Conservation (phyloP, 1,284 basidiomycete species). For the Vanrija humicola region DNA sequence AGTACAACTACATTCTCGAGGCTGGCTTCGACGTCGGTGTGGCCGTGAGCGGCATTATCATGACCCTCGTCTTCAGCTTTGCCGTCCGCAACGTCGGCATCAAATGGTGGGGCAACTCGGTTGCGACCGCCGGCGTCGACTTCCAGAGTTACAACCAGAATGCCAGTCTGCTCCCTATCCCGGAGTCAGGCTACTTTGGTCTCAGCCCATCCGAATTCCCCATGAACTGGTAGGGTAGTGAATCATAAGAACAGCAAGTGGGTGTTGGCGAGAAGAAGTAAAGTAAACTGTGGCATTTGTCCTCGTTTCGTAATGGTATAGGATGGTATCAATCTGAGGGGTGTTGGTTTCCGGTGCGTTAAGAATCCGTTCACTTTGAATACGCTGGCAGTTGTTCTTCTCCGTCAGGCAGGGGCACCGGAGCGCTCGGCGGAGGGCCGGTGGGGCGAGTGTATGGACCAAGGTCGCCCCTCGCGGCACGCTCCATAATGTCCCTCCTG, state of each 20-base stretch:
- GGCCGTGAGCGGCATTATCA: constrained; percentile 9
- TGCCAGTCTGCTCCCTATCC: constrained; percentile 1
- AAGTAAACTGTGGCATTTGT: too few relatives aligned
- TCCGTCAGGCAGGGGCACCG: too few relatives aligned
- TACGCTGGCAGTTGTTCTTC: too few relatives aligned
- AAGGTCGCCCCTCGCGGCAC: too few relatives aligned
- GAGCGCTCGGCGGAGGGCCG: too few relatives aligned
- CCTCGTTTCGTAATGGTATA: too few relatives aligned
- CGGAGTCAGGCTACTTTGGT: constrained; percentile 9
- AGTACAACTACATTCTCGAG: constrained; percentile 19
- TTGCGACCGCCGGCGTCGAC: constrained; percentile 1
- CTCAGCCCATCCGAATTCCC: not conserved
- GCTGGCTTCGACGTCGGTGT: constrained; percentile 8
- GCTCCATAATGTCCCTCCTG: constrained; percentile 6
- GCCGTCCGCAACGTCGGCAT: not conserved
- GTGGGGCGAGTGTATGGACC: too few relatives aligned
- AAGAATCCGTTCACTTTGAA: too few relatives aligned
- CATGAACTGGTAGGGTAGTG: not conserved
- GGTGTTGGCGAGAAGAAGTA: too few relatives aligned
- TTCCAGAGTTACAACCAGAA: constrained; percentile 1
- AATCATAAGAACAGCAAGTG: too few relatives aligned
- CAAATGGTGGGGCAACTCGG: constrained; percentile 1
- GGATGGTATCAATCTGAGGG: too few relatives aligned
- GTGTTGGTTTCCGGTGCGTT: too few relatives aligned
- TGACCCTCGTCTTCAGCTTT: not conserved